Conservation (phyloP, 2,329 filamentous ascomycete genomes). For the Colletotrichum camelliae region DNA sequence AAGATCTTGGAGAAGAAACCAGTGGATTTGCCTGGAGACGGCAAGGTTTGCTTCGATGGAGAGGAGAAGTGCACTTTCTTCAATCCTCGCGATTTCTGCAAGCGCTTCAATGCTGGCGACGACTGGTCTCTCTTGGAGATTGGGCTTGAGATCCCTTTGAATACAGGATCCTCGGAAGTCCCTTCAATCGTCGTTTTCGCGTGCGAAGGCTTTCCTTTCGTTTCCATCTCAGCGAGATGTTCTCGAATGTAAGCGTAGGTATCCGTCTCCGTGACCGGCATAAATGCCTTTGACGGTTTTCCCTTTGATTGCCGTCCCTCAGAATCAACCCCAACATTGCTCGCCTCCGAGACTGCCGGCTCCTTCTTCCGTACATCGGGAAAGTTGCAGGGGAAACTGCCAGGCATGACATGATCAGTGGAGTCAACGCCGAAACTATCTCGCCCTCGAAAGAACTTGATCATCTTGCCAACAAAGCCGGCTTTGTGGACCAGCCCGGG, state of each 20-base stretch:
- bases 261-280: conserved; percentile 2
- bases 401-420: conserved; percentile 2
- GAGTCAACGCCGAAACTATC: conserved; percentile 9
- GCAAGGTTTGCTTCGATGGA: background rate
- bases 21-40: background rate
- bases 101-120: conserved; percentile 13
- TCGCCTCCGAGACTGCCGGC: background rate
- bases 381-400: conserved; percentile 8
- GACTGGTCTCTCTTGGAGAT: background rate
- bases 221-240: conserved; percentile 10
- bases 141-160: background rate
- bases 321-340: background rate
- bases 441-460: conserved; percentile 9
- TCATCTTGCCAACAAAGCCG: conserved; percentile 15
- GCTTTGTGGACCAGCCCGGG: conserved; percentile 11
- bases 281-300: background rate
- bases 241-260: conserved; percentile 6
- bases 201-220: background rate
- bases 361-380: background rate
- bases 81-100: conserved; percentile 9
- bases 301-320: background rate
- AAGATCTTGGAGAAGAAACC: conserved; percentile 5
- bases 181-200: background rate
- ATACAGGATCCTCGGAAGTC: background rate
- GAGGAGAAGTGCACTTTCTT: conserved; percentile 16